phyloP scores from a whole-genome alignment of 1,139 yeast genomes.

The Scheffersomyces segobiensis region DNA sequence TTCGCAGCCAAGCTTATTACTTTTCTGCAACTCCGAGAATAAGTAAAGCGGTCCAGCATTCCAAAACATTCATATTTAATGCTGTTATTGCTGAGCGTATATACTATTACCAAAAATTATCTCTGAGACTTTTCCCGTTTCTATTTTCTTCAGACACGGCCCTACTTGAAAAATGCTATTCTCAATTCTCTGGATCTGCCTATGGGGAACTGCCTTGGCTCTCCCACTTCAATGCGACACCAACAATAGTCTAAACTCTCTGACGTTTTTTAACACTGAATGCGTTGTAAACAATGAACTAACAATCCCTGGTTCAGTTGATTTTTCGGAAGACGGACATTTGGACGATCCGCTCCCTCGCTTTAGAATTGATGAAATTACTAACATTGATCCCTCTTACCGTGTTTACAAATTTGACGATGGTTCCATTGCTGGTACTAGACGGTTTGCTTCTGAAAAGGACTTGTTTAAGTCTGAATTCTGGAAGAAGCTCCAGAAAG shows the following conservation, averaged over 20 bases:
- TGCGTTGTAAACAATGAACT: neutral
- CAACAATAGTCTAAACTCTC: neutral
- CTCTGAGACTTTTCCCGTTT: neutral
- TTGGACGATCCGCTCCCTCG: neutral
- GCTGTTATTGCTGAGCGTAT: neutral
- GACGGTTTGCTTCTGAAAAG: slow-evolving; percentile 8
- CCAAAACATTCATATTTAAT: no score
- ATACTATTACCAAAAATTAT: neutral
- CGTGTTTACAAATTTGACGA: neutral
- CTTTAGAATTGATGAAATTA: neutral
- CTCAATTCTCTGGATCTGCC: neutral
- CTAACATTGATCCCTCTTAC: neutral
- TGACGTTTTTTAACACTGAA: neutral
- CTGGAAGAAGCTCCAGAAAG: slow-evolving; percentile 15
- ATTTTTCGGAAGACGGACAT: neutral
- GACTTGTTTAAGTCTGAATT: slow-evolving; percentile 14
- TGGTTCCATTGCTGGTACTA: neutral
- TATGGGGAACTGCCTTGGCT: neutral
- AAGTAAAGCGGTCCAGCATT: neutral
- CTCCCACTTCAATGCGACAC: neutral
- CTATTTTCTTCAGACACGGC: neutral
- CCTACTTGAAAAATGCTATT: neutral
- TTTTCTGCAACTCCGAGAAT: neutral
- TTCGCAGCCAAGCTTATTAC: neutral
- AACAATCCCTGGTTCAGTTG: neutral